Percentiles rank a stretch among this genome's conserved stretches.
Conservation (phyloP, 2,329 filamentous ascomycete genomes). For the Monosporascus sp. region DNA sequence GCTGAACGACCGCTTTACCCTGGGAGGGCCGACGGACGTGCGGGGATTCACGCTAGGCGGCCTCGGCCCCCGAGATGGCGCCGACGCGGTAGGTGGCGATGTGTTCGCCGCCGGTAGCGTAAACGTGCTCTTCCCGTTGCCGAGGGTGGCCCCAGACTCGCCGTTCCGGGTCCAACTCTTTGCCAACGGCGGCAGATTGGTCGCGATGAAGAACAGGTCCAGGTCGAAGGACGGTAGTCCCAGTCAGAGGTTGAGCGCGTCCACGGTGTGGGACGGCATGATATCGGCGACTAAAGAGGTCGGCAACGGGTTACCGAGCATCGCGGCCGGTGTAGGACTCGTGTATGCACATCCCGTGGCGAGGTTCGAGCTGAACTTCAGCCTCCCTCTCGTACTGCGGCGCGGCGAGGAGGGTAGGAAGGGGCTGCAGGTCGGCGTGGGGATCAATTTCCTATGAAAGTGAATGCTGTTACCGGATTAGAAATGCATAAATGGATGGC, state of each 20-base stretch:
- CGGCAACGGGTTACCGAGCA: constrained; percentile 70
- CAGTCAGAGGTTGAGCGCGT: constrained; percentile 29
- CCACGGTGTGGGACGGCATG: constrained; percentile 49
- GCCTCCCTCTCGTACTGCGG: constrained; percentile 74
- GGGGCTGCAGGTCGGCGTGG: constrained; percentile 90
- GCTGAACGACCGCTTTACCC: constrained; percentile 90
- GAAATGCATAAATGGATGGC: constrained; percentile 2
- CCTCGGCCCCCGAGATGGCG: constrained; percentile 80
- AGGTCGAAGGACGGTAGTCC: constrained; percentile 37
- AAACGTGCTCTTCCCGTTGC: constrained; percentile 79
- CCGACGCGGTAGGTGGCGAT: constrained; percentile 85
- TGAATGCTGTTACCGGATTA: background rate
- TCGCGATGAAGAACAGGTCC: constrained; percentile 62
- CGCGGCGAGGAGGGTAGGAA: constrained; percentile 85
- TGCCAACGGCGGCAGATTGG: constrained; percentile 79
- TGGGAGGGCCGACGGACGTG: constrained; percentile 91
- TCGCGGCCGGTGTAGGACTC: constrained; percentile 81
- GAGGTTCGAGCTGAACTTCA: constrained; percentile 93
- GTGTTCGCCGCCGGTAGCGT: constrained; percentile 85
- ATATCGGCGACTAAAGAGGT: constrained; percentile 63
- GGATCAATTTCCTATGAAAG: constrained; percentile 85
- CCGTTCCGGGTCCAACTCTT: constrained; percentile 86
- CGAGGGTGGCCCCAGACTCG: constrained; percentile 73
- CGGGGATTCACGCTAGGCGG: constrained; percentile 89
- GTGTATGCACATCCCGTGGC: constrained; percentile 95